Conservation (phyloP, 345 rosid species). For the Excoecaria cochinchinensis region DNA sequence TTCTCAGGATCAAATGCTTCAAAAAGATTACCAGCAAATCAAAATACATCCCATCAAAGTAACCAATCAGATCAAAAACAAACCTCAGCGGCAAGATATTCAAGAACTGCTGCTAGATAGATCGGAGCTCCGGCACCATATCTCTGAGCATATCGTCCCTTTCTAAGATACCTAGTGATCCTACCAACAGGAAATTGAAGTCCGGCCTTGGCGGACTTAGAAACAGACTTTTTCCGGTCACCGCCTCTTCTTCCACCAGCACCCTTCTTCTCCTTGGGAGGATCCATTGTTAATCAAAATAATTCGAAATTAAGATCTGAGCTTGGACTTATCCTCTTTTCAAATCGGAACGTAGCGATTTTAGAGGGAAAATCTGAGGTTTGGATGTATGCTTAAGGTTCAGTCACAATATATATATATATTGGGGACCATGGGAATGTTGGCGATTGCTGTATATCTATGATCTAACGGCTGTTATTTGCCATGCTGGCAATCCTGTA, state of each 20-base stretch:
- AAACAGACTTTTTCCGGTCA: conserved; percentile 18
- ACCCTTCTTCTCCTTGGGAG: conserved; percentile 19
- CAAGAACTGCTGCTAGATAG: conserved; percentile 28
- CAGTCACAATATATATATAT: not conserved
- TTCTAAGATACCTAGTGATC: conserved; percentile 19
- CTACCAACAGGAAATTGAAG: conserved; percentile 32
- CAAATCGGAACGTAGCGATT: conserved; percentile 7
- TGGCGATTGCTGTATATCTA: not conserved
- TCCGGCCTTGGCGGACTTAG: conserved; percentile 23
- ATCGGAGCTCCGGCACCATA: conserved; percentile 23
- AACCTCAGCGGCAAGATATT: conserved; percentile 32
- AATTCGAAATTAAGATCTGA: not conserved
- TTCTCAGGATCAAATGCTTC: no score
- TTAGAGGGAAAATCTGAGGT: not conserved
- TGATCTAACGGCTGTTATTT: not conserved
- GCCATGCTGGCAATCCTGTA: conserved; percentile 30
- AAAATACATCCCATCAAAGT: no score
- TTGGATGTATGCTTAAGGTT: not conserved
- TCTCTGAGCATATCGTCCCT: conserved; percentile 24
- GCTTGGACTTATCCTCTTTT: not conserved
- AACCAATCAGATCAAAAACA: not conserved
- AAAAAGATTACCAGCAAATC: no score
- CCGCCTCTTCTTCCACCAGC: conserved; percentile 28
- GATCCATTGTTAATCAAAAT: not conserved
- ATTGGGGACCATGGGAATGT: not conserved